A percentile compares a stretch with the other conserved stretches of the same genome.
These are phyloP conservation scores for Mortierella sp. DNA, from an alignment of 371 early-diverging fungal genomes.

Conservation along the genomic window DNA sequence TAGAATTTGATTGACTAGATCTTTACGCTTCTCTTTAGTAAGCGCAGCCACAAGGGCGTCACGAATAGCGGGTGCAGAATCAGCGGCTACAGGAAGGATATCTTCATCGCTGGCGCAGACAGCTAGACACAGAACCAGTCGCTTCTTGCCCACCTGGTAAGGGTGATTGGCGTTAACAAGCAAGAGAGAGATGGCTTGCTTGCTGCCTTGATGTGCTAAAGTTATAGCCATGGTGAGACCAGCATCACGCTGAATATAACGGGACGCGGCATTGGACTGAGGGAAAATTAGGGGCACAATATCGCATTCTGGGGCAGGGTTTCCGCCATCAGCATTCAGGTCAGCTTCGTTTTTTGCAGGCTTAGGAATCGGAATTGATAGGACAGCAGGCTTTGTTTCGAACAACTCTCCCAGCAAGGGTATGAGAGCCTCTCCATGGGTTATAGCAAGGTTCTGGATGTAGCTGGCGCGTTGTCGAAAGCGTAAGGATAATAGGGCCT, in stretches of 20 bases:
- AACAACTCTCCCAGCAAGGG: conserved; percentile 35
- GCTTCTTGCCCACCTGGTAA: conserved; percentile 36
- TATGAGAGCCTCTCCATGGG: conserved; percentile 23
- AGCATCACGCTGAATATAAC: conserved; percentile 32
- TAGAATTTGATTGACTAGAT: conserved; percentile 21
- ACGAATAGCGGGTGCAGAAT: conserved; percentile 33
- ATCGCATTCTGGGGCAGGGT: conserved; percentile 40
- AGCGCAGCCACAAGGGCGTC: conserved; percentile 39
- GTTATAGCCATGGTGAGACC: conserved; percentile 33
- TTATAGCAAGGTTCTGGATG: conserved; percentile 13
- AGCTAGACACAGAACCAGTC: conserved; percentile 28
- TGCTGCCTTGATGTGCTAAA: conserved; percentile 20
- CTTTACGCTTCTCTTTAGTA: conserved; percentile 29
- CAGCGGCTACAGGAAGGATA: conserved; percentile 18
- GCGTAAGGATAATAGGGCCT: conserved; percentile 17
- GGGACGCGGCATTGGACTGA: conserved; percentile 42
- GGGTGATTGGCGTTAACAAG: conserved; percentile 38
- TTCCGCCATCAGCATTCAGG: conserved; percentile 49
- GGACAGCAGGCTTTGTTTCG: conserved; percentile 28
- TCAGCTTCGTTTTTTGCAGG: conserved; percentile 27
- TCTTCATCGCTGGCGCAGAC: conserved; percentile 38
- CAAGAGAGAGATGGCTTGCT: conserved; percentile 25
- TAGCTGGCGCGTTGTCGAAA: conserved; percentile 29
- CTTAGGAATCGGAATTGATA: conserved; percentile 20
- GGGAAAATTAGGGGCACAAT: conserved; percentile 18